Evolutionary conservation across 306 rosid species (phyloP), one percentile per base, ranked within the genome.

Genomic region (Lablab purpureus): DNA sequence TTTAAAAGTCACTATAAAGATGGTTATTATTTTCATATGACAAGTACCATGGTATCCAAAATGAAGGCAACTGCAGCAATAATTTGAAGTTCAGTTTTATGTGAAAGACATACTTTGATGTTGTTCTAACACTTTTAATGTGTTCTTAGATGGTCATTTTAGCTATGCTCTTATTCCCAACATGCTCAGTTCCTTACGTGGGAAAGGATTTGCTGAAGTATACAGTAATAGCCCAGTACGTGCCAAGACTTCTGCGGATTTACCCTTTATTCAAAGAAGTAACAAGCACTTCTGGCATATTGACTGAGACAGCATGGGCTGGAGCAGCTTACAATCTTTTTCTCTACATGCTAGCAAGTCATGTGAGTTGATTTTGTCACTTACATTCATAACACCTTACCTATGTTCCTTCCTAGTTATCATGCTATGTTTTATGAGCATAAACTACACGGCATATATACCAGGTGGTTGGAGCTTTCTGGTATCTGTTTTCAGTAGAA

Each of bases 271-370:
- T 81, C 78, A 82, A 73, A 74, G 93, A 91, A 91, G 94, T 93
- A 65, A 93, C 92, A 9, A 89, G 87, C 70, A 86, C 91, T 56
- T 86, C 87, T 41, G 99, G 99, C 75, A 89, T 87, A 81, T 84
- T 95, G 49, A 91, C 98, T 45, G 96, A 93, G 85, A 95, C 92
- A 12, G 94, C 96, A 6, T 95, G 97, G 98, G 90, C 89, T 75
- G 93, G 94, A 76, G 98, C 99, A 82, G 96, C 88, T 30, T 88
- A 75, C 80, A 95, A 95, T 91, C 97, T 95, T 69, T 80, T 84
- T 73, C 92, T 93, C 56, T 95, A 90, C 18, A 85, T 95, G 97
- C 91, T 91, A 27, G 98, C 91, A 55, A 88, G 98, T 84, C 99
- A 95, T 55, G 99, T 95, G 85, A 88, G 98, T 47, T 32, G 21